Conservation (phyloP, 1,284 basidiomycete genomes). For the Trichosporon sp. region DNA sequence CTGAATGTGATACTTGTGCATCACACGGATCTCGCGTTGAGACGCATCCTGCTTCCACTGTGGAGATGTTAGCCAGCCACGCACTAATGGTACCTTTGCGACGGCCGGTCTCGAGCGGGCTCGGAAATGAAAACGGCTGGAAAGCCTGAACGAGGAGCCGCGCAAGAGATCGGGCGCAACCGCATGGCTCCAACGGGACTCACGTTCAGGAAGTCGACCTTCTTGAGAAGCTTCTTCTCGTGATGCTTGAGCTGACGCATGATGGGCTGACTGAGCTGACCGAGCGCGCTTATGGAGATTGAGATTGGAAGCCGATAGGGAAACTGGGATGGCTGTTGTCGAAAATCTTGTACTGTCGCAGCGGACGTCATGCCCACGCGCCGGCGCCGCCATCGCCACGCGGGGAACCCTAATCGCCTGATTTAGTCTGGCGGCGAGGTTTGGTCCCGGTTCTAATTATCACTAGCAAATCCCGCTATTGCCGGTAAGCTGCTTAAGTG, state of each 20-base stretch:
- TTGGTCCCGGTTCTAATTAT: slow-evolving; percentile 18
- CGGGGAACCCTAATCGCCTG: slow-evolving; percentile 15
- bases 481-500: slow-evolving; percentile 7
- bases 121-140: slow-evolving; percentile 11
- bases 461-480: slow-evolving; percentile 17
- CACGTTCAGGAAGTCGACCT: slow-evolving; percentile 89
- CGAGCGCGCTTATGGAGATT: neutral
- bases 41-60: slow-evolving; percentile 97
- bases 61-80: slow-evolving; percentile 10
- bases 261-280: neutral
- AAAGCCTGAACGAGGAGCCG: slow-evolving; percentile 5
- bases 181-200: slow-evolving; percentile 43
- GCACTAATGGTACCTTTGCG: neutral
- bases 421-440: neutral
- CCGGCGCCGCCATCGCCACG: slow-evolving; percentile 4
- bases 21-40: slow-evolving; percentile 88
- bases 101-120: slow-evolving; percentile 1
- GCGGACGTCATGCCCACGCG: slow-evolving; percentile 19
- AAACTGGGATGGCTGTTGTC: slow-evolving; percentile 13
- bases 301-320: neutral
- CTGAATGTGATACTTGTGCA: slow-evolving; percentile 94
- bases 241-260: slow-evolving; percentile 92
- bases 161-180: neutral
- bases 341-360: slow-evolving; percentile 5
- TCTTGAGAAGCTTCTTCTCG: slow-evolving; percentile 90